Evolutionary conservation across 768 basidiomycete genomes (phyloP), one percentile per base, ranked within the genome.

Genomic region (Podaxis sp.): DNA sequence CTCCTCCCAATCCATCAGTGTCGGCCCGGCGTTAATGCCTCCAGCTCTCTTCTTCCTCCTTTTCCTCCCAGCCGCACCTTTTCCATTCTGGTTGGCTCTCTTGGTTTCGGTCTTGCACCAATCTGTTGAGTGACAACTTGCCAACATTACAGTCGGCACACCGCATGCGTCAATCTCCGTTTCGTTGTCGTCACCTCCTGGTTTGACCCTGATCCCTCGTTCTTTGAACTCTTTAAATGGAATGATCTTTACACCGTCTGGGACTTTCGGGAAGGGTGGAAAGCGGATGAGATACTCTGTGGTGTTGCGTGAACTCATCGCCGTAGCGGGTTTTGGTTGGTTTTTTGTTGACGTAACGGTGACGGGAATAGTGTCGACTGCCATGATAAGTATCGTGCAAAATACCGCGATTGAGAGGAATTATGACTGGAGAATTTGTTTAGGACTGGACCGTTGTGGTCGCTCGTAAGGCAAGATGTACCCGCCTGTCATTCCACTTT

Each of bases 101-200:
- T 77, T 79, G 28, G 80, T 76, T 61, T 80, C 80, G 50, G 82
- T 84, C 71, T 85, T 87, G 61, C 82, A 82, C 57, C 72, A 69
- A 59, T 88, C 86, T 3, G 77, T 79, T 1, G 68, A 63, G 65
- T 92, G 90, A 54, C 75, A 78, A 37, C 74, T 72, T 28, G 71
- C 70, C 58, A 90, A 72, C 38, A 74, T 68, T 18, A 91, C 73
- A 11, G 91, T 92, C 0, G 86, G 84, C 55, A 91, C 82, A 9
- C 87, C 89, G 1, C 82, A 68, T 0, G 80, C 82, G 67, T 93
- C 91, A 53, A 82, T 72, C 71, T 93, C 90, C 35, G 73, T 69
- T 14, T 78, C 82, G 9, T 78, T 76, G n/a, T 79, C 83, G 9
- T 79, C 76, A n/a, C 69, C 68, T 3, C 72, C 69, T 32, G 71